Evolutionary conservation across 192 early-diverging fungal genomes (phyloP).

Genomic region (Gorgonomyces haynaldii): DNA sequence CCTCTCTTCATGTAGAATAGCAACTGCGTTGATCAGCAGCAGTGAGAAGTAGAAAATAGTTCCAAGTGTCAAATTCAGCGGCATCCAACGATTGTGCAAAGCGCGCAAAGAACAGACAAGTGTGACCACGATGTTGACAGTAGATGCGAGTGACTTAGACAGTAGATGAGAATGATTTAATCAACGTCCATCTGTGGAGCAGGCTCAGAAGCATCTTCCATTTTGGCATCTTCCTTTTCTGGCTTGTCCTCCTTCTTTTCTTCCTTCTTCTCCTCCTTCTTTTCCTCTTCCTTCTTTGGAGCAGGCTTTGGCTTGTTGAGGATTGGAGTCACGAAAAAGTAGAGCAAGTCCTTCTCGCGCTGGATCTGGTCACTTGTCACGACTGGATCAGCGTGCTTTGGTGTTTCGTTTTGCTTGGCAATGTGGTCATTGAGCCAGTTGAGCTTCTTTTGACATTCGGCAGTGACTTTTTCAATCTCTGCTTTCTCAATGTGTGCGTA

Average conservation of each 20-base stretch:
- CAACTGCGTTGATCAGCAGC: slow-evolving; percentile 69
- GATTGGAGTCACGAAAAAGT: slow-evolving; percentile 63
- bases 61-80: too few relatives aligned
- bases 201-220: slow-evolving; percentile 12
- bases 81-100: too few relatives aligned
- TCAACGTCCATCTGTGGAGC: too few relatives aligned
- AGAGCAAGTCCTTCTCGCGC: slow-evolving; percentile 53
- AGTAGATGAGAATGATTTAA: too few relatives aligned
- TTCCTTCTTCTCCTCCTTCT: slow-evolving; percentile 47
- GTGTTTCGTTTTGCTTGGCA: slow-evolving; percentile 57
- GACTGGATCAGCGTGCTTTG: slow-evolving; percentile 64
- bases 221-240: slow-evolving; percentile 15
- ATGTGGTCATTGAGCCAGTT: slow-evolving; percentile 79
- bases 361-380: slow-evolving; percentile 62
- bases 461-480: slow-evolving; percentile 73
- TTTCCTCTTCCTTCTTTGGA: too few relatives aligned
- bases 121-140: too few relatives aligned
- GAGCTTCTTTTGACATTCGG: slow-evolving; percentile 61
- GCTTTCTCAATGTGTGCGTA: slow-evolving; percentile 75
- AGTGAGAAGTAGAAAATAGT: slow-evolving; percentile 58
- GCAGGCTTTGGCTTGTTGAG: slow-evolving; percentile 90
- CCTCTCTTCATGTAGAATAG: slow-evolving; percentile 72
- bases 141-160: too few relatives aligned
- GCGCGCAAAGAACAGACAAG: too few relatives aligned
- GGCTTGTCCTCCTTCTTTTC: slow-evolving; percentile 21